Evolutionary conservation across 495 filamentous ascomycete genomes (phyloP).

Genomic region (Cercophora scortea): DNA sequence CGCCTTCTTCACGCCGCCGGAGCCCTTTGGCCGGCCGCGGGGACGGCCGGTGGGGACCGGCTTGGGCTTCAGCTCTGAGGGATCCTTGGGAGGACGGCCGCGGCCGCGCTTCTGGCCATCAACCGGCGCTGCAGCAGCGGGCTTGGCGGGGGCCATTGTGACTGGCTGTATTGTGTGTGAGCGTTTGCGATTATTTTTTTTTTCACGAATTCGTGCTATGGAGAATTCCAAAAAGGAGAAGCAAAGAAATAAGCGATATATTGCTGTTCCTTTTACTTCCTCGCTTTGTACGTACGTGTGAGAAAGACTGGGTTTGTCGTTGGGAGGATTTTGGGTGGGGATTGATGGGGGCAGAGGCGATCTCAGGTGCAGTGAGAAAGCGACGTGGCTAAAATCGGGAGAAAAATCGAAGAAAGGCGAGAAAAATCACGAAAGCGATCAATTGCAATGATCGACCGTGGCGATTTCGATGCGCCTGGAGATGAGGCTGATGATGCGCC

Average conservation of each 20-base stretch:
- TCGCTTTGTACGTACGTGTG: not conserved
- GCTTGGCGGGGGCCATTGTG: slow-evolving; percentile 15
- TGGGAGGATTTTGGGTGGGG: not conserved
- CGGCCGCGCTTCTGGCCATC: slow-evolving; percentile 31
- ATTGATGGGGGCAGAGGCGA: not conserved
- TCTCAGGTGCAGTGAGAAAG: not conserved
- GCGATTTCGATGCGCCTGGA: not conserved
- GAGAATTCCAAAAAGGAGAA: too few relatives aligned
- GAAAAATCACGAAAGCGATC: not conserved
- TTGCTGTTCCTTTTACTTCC: not conserved
- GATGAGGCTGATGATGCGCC: not conserved
- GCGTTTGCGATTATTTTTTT: slow-evolving; percentile 1
- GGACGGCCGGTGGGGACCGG: slow-evolving; percentile 31
- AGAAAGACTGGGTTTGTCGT: not conserved
- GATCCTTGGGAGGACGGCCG: slow-evolving; percentile 35
- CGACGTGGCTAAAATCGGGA: not conserved
- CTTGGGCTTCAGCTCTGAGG: slow-evolving; percentile 25
- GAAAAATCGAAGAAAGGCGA: not conserved
- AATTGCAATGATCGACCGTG: not conserved
- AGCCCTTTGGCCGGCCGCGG: slow-evolving; percentile 38
- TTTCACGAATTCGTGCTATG: not conserved
- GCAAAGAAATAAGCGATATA: not conserved
- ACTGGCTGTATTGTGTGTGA: not conserved
- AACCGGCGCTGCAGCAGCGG: not conserved
- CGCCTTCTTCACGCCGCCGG: slow-evolving; percentile 29